Conservation (phyloP, 2,329 filamentous ascomycete species). For the Scedosporium apiospermum region DNA sequence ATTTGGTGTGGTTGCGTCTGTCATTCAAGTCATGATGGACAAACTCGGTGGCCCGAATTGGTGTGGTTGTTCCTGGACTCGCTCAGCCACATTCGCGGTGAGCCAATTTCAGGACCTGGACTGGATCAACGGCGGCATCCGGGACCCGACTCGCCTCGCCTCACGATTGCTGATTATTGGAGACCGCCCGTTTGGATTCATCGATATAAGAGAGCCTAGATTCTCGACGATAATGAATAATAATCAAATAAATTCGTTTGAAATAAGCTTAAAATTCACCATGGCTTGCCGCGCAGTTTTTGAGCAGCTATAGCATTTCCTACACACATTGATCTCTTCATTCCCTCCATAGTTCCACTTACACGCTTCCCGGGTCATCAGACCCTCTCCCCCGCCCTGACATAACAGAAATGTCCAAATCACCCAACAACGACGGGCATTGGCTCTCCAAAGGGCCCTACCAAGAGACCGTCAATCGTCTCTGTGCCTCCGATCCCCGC, state of each 20-base stretch:
- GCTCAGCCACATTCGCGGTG: background rate
- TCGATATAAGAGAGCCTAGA: background rate
- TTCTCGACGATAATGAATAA: background rate
- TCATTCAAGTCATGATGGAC: background rate
- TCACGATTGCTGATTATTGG: background rate
- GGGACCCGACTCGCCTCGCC: background rate
- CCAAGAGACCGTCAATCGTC: conserved; percentile 7
- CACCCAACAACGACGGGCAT: background rate
- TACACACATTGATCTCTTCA: background rate
- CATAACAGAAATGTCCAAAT: background rate
- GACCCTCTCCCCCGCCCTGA: background rate
- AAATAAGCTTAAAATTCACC: background rate
- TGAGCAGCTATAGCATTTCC: background rate
- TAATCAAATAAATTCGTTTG: background rate
- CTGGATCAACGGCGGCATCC: background rate
- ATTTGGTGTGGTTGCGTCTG: background rate
- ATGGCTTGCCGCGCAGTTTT: background rate
- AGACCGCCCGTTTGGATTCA: background rate
- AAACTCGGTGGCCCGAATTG: background rate
- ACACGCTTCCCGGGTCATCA: background rate
- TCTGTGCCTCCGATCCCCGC: conserved; percentile 12
- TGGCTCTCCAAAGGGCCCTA: conserved; percentile 7
- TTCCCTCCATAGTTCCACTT: background rate
- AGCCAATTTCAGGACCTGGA: background rate
- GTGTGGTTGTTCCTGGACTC: background rate